Evolutionary conservation across 1,139 yeast species (phyloP), one percentile per base, ranked within the genome.

Genomic region (Diutina siamensis): DNA sequence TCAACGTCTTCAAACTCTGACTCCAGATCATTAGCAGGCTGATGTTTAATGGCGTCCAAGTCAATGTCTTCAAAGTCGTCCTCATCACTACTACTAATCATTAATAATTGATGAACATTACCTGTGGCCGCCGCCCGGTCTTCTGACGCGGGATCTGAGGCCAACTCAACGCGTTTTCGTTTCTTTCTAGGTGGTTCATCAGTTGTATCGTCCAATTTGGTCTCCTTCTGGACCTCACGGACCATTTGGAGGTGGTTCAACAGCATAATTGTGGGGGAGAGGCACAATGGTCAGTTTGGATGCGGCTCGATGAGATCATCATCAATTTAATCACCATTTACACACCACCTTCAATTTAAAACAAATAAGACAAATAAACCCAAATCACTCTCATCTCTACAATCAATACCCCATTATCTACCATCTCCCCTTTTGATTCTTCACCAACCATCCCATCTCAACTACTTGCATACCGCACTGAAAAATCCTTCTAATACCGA

Each of bases 1-100:
- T 67, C 65, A 3, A 64, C 66, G 49, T 63, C 65, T 47, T 49
- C 53, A 21, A 50, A 46, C 33, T 50, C 52, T 12, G 47, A 49
- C 20, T 50, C 47, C 12, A 48, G 51, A 28, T 51, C 52, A 25
- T 25, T 25, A 10, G 7, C 28, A 13, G 34, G 15, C 10, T 25
- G 28, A 25, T 25, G 28, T 25, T 25, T 25, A 25, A 10, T 7
- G 12, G 15, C 4, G 15, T 31, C 15, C 13, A 15, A 12, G 8
- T n/a, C 15, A 18, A 38, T 25, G 18, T 38, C 42, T 2, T 38
- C 42, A 15, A 38, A 38, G 12, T 38, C 42, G n/a, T 20, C 25
- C 3, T 38, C 42, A 25, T 38, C 33, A 17, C 20, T 5, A 25
- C 32, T n/a, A 18, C 7, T n/a, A 9, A 36, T n/a, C 31, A 25